Evolutionary conservation across 75 land plant genomes (phyloP).

Genomic region (Adiantum capillusveneris): DNA sequence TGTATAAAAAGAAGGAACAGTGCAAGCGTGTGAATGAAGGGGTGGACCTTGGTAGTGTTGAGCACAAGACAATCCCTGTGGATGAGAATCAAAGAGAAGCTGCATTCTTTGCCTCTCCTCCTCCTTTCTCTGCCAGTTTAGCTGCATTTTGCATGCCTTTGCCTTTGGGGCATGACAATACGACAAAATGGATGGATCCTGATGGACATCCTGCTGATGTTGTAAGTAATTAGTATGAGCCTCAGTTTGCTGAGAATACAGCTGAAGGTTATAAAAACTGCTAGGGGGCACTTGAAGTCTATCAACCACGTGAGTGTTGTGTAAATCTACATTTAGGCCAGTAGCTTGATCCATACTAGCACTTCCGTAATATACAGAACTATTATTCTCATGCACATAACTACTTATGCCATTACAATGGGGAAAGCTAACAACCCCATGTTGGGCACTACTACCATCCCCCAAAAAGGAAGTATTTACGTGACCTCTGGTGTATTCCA

Average conservation of each 20-base stretch:
- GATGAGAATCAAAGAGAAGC: neutral
- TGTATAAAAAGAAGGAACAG: slow-evolving; percentile 1
- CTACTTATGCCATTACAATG: too few species aligned
- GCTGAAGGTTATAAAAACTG: neutral
- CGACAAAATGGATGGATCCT: neutral
- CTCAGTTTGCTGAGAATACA: neutral
- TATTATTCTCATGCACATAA: too few species aligned
- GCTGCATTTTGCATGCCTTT: neutral
- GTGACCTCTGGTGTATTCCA: too few species aligned
- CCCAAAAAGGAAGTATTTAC: too few species aligned
- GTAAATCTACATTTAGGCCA: too few species aligned
- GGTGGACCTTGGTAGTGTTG: neutral
- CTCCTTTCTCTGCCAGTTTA: neutral
- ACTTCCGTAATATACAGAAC: too few species aligned
- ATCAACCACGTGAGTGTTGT: too few species aligned
- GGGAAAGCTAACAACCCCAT: too few species aligned
- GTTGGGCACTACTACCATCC: too few species aligned
- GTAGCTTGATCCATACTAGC: too few species aligned
- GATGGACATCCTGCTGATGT: neutral
- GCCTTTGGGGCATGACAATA: neutral
- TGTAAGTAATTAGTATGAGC: neutral
- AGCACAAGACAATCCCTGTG: neutral
- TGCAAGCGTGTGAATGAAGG: neutral
- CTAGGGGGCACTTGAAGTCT: too few species aligned
- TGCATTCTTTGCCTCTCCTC: neutral